Evolutionary conservation across 2,329 filamentous ascomycete genomes (phyloP), one percentile per base, ranked within the genome.

Genomic region (Phyllosticta citribraziliensis): DNA sequence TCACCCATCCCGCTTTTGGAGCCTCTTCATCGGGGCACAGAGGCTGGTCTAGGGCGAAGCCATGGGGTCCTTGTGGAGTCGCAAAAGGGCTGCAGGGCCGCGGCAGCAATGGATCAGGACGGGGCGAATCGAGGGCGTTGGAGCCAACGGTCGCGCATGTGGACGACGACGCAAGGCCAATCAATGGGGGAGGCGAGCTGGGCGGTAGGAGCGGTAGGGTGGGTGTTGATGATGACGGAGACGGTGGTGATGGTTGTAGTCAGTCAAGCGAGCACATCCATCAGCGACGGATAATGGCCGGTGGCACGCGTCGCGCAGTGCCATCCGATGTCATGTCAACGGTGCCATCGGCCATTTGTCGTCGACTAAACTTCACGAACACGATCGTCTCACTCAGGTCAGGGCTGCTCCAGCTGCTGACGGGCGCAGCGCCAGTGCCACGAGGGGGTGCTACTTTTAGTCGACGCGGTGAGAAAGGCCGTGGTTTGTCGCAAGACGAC

Each of bases 1-100:
- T 72, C 66, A 74, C 73, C 73, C 72, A 74, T 74, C 67, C 70
- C 70, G 70, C 69, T 67, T 69, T 66, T 63, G 65, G 64, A 63
- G 64, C 67, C 66, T 69, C 68, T 69, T 73, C 70, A 73, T 74
- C 66, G 66, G 69, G 57, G 57, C 64, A 57, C 57, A 50, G 53
- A 25, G 59, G 35, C 55, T 50, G 52, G 40, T 60, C 60, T 61
- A 64, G 57, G 64, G 64, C 62, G 63, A 56, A 55, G 64, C 63
- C 64, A 65, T 64, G 63, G 67, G 57, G 63, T 53, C 56, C 62
- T 52, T 59, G 55, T 51, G 61, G 63, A 62, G 64, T 65, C 63
- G 67, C 40, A n/a, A 47, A 47, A 47, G 40, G 40, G 40, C 40
- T 47, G 40, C 40, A 47, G 40, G 40, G 40, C 40, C n/a, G 40